phyloP scores from a whole-genome alignment of 179 eudicot species.

The Corrigiola litoralis region DNA sequence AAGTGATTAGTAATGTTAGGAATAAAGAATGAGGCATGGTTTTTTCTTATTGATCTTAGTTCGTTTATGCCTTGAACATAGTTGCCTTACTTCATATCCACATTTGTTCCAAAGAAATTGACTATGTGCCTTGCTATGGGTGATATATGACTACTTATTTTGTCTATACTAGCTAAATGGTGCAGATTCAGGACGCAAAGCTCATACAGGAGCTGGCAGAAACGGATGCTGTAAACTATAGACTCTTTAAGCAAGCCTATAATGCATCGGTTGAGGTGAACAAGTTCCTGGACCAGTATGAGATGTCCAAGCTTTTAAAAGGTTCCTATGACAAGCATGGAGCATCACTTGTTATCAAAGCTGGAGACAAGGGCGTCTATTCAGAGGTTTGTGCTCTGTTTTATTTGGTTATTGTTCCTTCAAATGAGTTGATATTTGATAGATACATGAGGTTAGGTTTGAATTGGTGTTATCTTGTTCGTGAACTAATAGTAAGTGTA shows the following conservation, averaged over 20 bases:
- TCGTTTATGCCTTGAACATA: neutral
- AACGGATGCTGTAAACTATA: constrained; percentile 56
- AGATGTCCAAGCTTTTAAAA: constrained; percentile 71
- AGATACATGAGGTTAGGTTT: neutral
- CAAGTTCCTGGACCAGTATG: constrained; percentile 74
- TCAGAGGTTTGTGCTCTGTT: constrained; percentile 48
- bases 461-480: too few relatives aligned
- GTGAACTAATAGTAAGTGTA: too few relatives aligned
- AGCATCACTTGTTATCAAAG: constrained; percentile 63
- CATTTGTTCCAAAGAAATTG: too few relatives aligned
- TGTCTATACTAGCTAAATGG: constrained; percentile 13
- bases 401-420: neutral
- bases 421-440: neutral
- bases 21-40: neutral
- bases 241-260: constrained; percentile 77
- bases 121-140: too few relatives aligned
- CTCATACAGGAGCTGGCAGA: constrained; percentile 74
- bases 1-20: neutral
- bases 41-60: neutral
- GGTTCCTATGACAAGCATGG: constrained; percentile 79
- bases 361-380: constrained; percentile 44
- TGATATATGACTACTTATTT: neutral
- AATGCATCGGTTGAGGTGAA: constrained; percentile 57
- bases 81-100: neutral
- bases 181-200: constrained; percentile 88